Percentiles rank a stretch among this genome's conserved stretches.
Evolutionary conservation across 805 yeast species (phyloP).

Genomic region (Cyberlindnera veronae): DNA sequence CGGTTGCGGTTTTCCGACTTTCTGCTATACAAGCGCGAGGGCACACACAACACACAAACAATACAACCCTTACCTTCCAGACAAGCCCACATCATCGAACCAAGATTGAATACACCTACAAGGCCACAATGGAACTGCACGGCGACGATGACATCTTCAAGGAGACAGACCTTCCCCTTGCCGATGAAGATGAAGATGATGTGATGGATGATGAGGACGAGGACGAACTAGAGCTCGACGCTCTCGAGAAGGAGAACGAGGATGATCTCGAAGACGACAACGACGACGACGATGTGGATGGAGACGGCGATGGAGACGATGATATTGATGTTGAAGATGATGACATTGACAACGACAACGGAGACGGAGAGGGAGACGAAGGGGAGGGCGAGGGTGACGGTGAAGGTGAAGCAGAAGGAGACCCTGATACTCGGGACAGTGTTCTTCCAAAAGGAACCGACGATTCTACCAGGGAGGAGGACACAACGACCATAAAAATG

Average conservation of each 20-base stretch:
- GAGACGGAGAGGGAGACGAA: conserved; percentile 5
- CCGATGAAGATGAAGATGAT: conserved; percentile 28
- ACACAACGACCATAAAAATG: background rate
- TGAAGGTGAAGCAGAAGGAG: background rate
- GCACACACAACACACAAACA: too few relatives aligned
- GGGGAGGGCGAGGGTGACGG: conserved; percentile 2
- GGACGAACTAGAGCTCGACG: conserved; percentile 30
- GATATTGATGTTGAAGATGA: conserved; percentile 15
- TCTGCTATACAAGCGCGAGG: too few relatives aligned
- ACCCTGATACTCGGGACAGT: background rate
- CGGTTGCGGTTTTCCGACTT: too few relatives aligned
- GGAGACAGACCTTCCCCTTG: conserved; percentile 21
- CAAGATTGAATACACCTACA: background rate
- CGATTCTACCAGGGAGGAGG: too few relatives aligned
- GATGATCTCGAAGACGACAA: conserved; percentile 29
- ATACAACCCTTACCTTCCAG: background rate
- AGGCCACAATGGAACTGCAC: conserved; percentile 6
- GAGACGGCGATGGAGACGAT: conserved; percentile 19
- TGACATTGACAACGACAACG: conserved; percentile 6
- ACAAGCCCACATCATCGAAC: background rate
- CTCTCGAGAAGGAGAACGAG: conserved; percentile 22
- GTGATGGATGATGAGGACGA: conserved; percentile 27
- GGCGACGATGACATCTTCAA: conserved; percentile 26
- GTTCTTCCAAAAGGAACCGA: too few relatives aligned
- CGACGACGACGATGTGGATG: conserved; percentile 28